Percentiles rank a stretch among this genome's conserved stretches.
These are phyloP conservation scores for Ambrosiella xylebori DNA, from an alignment of 2,329 filamentous ascomycete genomes.

Conservation along the genomic window DNA sequence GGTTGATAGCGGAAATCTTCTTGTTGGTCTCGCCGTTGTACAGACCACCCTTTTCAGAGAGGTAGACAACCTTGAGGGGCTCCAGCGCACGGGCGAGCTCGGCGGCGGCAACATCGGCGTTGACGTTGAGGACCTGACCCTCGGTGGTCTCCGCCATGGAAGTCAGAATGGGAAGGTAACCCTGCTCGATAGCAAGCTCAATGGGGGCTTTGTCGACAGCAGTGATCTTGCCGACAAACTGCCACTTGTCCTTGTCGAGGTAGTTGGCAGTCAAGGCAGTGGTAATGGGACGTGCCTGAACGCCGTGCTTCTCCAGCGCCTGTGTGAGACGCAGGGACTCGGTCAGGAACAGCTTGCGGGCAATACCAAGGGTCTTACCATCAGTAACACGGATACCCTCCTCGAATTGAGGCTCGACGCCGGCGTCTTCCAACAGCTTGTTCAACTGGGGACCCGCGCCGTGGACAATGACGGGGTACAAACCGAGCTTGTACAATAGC, in stretches of 20 bases:
- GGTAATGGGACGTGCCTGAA: constrained; percentile 75
- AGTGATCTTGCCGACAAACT: constrained; percentile 89
- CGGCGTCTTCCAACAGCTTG: constrained; percentile 71
- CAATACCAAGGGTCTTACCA: constrained; percentile 80
- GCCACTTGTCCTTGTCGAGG: constrained; percentile 89
- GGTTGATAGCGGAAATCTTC: constrained; percentile 93
- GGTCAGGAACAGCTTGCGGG: constrained; percentile 80
- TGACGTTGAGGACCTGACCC: constrained; percentile 89
- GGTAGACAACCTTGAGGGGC: constrained; percentile 91
- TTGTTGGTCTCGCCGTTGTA: constrained; percentile 86
- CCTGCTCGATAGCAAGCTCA: constrained; percentile 75
- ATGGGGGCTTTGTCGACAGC: constrained; percentile 81
- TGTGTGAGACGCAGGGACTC: constrained; percentile 90
- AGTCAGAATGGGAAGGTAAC: constrained; percentile 82
- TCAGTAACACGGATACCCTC: constrained; percentile 94
- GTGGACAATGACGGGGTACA: constrained; percentile 91
- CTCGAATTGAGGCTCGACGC: constrained; percentile 88
- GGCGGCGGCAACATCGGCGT: constrained; percentile 89
- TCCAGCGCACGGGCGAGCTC: constrained; percentile 78
- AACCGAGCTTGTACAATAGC: constrained; percentile 84
- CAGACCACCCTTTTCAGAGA: constrained; percentile 94
- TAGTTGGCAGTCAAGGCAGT: constrained; percentile 90
- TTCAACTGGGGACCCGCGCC: constrained; percentile 92
- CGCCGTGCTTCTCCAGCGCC: constrained; percentile 74
- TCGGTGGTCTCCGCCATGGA: constrained; percentile 91